phyloP scores from a whole-genome alignment of 345 rosid genomes.

The Pelargonium nanum region DNA sequence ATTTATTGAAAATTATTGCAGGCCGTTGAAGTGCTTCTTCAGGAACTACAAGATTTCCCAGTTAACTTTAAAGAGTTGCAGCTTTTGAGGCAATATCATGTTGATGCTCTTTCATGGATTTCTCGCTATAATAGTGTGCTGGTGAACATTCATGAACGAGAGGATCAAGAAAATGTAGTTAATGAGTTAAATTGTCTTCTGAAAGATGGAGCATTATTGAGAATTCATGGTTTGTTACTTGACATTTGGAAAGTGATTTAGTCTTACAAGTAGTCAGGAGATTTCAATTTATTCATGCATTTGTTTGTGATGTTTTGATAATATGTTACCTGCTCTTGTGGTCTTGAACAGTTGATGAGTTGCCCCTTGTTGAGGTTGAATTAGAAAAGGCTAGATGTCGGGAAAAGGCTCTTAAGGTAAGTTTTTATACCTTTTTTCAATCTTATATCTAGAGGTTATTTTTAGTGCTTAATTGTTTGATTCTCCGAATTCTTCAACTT shows the following conservation, averaged over 20 bases:
- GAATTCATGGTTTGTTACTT: slow-evolving; percentile 51
- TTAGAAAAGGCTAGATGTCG: slow-evolving; percentile 81
- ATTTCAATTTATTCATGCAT: not conserved
- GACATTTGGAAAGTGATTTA: slow-evolving; percentile 6
- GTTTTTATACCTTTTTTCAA: not conserved
- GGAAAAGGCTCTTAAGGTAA: slow-evolving; percentile 61
- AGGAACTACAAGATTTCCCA: slow-evolving; percentile 37
- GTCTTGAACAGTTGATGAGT: slow-evolving; percentile 46
- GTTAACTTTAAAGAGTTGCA: slow-evolving; percentile 58
- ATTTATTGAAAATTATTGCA: slow-evolving; percentile 19
- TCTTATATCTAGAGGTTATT: not conserved
- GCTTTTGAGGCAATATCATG: slow-evolving; percentile 56
- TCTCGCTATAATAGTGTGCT: slow-evolving; percentile 37
- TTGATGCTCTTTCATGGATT: slow-evolving; percentile 49
- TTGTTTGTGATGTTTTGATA: slow-evolving; percentile 4
- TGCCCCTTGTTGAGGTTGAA: slow-evolving; percentile 64
- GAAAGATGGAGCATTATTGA: slow-evolving; percentile 55
- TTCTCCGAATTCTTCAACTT: not conserved
- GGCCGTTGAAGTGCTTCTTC: slow-evolving; percentile 51
- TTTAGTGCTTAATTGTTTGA: not conserved
- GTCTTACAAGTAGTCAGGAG: slow-evolving; percentile 4
- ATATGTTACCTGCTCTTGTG: slow-evolving; percentile 4
- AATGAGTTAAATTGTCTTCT: slow-evolving; percentile 50
- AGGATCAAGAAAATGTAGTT: slow-evolving; percentile 50
- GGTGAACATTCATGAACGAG: slow-evolving; percentile 39